Evolutionary conservation across 352 stramenopile genomes (phyloP), one percentile per base, ranked within the genome.

Genomic region (Pythium periplocum): DNA sequence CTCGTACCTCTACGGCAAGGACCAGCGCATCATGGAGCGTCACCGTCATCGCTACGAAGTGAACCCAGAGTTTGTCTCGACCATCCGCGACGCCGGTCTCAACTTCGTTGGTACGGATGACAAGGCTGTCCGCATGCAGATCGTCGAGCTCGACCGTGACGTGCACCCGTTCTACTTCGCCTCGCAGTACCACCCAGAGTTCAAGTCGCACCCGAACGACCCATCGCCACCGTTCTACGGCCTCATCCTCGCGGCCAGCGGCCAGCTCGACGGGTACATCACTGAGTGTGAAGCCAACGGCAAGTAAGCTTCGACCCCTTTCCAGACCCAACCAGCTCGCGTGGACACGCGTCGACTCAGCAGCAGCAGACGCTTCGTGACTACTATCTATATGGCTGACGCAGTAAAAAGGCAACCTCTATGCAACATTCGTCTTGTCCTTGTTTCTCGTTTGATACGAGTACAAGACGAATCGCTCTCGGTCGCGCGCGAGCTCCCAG

Each of bases 21-120:
- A 77, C 53, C 62, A 78, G 40, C 66, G 76, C 7, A 96, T 99
- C 62, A 82, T 96, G 57, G 97, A 99, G 78, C 90, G 97, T 56
- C 96, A 99, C 70, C 90, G 97, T 62, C 97, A 99, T 83, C 87
- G 97, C n/a, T 99, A 99, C 76, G 97, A 99, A 71, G 96, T 99
- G 47, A 99, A 99, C 83, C 97, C 97, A 9, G 89, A 98, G 38
- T 86, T 91, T 53, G 95, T 99, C 17, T 61, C 86, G 11, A 71
- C 77, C 17, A 87, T 99, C 36, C 79, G 96, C 68, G 69, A 84
- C 30, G 83, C 75, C 36, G 98, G 98, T 8, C 83, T 99, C 41
- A 90, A 96, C 55, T 99, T 99, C 62, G 93, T 98, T 9, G 98
- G 97, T 56, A 98, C 89, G 48, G 97, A 99, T 73, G 94, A 98